Evolutionary conservation across 305 asterid genomes (phyloP).

Genomic region (Solanum chacoense): DNA sequence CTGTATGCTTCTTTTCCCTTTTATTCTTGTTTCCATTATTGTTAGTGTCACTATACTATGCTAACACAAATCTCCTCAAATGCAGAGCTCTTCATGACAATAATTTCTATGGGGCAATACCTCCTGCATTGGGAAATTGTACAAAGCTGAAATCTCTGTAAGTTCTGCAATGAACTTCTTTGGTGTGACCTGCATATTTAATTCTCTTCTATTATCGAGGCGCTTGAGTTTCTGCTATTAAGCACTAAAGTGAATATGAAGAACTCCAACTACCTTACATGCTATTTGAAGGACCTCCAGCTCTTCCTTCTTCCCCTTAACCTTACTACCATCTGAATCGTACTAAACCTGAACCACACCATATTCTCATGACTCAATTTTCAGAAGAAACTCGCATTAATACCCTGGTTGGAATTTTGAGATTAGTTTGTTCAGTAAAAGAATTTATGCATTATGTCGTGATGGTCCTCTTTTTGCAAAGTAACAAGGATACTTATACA

Average conservation of each 20-base stretch:
- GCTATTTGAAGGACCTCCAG: not conserved
- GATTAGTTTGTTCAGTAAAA: not conserved
- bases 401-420: not conserved
- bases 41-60: not conserved
- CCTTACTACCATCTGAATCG: not conserved
- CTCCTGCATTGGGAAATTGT: conserved; percentile 89
- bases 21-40: conserved; percentile 2
- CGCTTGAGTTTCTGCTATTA: not conserved
- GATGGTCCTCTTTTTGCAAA: not conserved
- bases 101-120: conserved; percentile 80
- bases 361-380: not conserved
- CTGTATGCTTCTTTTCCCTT: conserved; percentile 45
- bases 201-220: not conserved
- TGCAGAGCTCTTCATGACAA: conserved; percentile 86
- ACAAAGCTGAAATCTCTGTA: conserved; percentile 73
- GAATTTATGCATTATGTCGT: not conserved
- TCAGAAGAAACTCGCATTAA: not conserved
- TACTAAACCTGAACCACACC: not conserved
- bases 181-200: not conserved
- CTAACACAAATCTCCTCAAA: conserved; percentile 13
- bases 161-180: conserved; percentile 20
- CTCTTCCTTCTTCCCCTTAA: not conserved
- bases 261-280: not conserved
- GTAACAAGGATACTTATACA: not conserved
- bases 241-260: not conserved